Evolutionary conservation across 192 early-diverging fungal genomes (phyloP), one percentile per base, ranked within the genome.

Genomic region (Backusella circina): DNA sequence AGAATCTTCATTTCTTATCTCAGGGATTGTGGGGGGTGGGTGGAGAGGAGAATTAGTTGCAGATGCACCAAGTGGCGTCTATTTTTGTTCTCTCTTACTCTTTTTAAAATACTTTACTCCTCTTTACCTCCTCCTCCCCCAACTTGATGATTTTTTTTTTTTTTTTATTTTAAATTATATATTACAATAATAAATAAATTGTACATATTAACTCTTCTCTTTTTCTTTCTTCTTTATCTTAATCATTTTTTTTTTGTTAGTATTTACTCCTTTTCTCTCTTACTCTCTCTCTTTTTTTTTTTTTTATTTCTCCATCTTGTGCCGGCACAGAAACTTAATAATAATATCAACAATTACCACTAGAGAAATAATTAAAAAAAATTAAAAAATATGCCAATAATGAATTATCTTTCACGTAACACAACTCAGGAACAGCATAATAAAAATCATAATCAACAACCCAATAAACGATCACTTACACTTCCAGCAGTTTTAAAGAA

Each of bases 371-470:
- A 54, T 8, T 23, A 50, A 18, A 51, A 18, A n/a, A 71, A 30
- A 37, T 44, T 5, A 50, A 74, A n/a, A 6, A n/a, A 65, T 28
- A 74, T 74, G 73, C 15, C 73, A 39, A 65, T 74, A 33, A 74
- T 74, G 73, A 66, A 57, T 66, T 74, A 65, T 44, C 31, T 74
- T 37, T 32, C 73, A 57, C 74, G 74, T 35, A 65, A 65, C 37
- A 72, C 71, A 35, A 72, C 38, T 31, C 65, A 75, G 32, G 36
- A 70, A 23, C 36, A 70, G 37, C 35, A n/a, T n/a, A 38, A 33
- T 67, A 16, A 35, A 18, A 18, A 3, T 21, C 12, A 39, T 28
- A 44, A 21, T 10, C 67, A 70, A 1, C 9, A n/a, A 28, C 50
- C 50, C 15, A 70, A 70, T 26, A 70, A 70, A 70, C 67, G 67